Evolutionary conservation across 2,329 filamentous ascomycete species (phyloP), one percentile per base, ranked within the genome.

Genomic region (Oidium heveae): DNA sequence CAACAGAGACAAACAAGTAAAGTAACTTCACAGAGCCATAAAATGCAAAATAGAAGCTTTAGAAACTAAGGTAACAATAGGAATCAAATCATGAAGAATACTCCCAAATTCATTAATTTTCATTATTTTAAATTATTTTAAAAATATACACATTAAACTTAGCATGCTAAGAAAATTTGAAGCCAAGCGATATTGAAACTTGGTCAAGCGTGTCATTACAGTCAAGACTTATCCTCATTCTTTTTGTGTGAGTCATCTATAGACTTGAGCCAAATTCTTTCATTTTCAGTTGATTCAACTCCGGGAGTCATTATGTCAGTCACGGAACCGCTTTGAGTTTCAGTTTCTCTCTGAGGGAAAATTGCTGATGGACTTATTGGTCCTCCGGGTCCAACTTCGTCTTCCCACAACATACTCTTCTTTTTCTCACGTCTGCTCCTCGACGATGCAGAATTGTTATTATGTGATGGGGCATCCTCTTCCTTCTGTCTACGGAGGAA

Each of bases 281-380:
- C 59, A 43, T 60, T 55, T n/a, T 60, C 54, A 46, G 59, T 60
- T 34, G 62, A 63, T 51, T 61, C 49, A 57, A 58, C 59, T 8
- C 63, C 62, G 4, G 62, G 63, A 2, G 61, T 66, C 43, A 64
- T 55, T 20, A 62, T 65, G 55, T 60, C 63, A 55, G 57, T 63
- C 41, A 54, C 63, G 58, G 59, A 62, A 58, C 62, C 61, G 47
- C 56, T 61, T 2, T 57, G 39, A 50, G 56, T 55, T 8, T 58
- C 61, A 46, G 60, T 63, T 47, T 64, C 61, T 50, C 59, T 68
- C 51, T 70, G 68, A 37, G 91, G 91, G 59, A 77, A 80, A 61
- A 96, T 95, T 24, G 91, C 91, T 37, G 89, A 94, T 63, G 93
- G 80, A 57, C 77, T 84, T 60, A 96, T 82, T 2, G 87, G 91